Evolutionary conservation across 2,329 filamentous ascomycete species (phyloP).

Genomic region (Talaromyces sp.): DNA sequence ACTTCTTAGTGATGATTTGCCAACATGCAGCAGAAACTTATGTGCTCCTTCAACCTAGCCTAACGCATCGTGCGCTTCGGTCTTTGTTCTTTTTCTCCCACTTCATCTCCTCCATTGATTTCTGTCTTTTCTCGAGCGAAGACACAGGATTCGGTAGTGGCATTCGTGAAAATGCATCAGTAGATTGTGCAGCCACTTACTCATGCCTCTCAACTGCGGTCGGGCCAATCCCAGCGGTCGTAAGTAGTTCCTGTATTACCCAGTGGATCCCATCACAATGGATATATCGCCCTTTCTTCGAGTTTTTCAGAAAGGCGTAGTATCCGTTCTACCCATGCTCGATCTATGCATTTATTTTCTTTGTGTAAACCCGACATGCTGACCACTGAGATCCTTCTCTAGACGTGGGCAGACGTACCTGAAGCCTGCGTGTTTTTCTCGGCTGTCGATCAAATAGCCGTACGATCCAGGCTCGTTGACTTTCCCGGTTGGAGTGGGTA

Average conservation of each 20-base stretch:
- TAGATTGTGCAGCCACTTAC: conserved; percentile 1
- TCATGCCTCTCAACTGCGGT: background rate
- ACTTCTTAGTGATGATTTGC: conserved; percentile 2
- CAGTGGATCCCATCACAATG: conserved; percentile 1
- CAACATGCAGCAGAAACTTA: conserved; percentile 1
- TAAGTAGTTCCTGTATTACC: background rate
- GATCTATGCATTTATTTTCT: background rate
- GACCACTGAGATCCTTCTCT: background rate
- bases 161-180: background rate
- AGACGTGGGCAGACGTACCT: background rate
- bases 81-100: conserved; percentile 4
- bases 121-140: background rate
- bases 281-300: background rate
- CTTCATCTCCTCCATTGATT: background rate
- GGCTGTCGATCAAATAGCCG: conserved; percentile 4
- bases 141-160: background rate
- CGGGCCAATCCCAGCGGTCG: background rate
- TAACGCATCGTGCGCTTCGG: conserved; percentile 4
- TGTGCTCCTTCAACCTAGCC: background rate
- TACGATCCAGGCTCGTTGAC: background rate
- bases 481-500: background rate
- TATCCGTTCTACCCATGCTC: conserved; percentile 1
- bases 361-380: conserved; percentile 4
- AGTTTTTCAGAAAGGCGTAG: background rate
- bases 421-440: background rate